These are phyloP conservation scores for Withania somnifera DNA, from an alignment of 305 asterid genomes.

Conservation along the genomic window DNA sequence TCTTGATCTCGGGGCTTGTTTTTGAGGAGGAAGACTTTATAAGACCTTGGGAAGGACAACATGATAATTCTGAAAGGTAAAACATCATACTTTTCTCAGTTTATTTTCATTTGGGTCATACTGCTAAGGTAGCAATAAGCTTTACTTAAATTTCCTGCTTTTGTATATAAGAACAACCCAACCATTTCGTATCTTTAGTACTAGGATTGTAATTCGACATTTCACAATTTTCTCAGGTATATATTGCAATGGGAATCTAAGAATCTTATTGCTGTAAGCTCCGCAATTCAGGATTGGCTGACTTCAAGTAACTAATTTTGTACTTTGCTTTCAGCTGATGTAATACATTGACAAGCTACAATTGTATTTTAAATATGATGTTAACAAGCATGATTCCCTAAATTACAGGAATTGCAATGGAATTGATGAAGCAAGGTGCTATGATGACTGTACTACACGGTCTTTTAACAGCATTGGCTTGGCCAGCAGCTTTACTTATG, in stretches of 20 bases:
- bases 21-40: slow-evolving; percentile 73
- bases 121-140: background rate
- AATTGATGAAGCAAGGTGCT: slow-evolving; percentile 88
- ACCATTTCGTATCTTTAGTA: background rate
- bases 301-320: slow-evolving; percentile 60
- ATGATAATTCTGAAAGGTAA: slow-evolving; percentile 74
- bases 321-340: slow-evolving; percentile 9
- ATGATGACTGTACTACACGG: slow-evolving; percentile 80
- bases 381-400: background rate
- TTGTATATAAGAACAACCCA: background rate
- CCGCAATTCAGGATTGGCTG: slow-evolving; percentile 97
- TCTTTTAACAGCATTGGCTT: slow-evolving; percentile 75
- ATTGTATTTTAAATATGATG: background rate
- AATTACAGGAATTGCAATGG: slow-evolving; percentile 52
- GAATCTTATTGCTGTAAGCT: slow-evolving; percentile 79
- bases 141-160: background rate
- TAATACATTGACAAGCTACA: background rate
- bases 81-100: background rate
- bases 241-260: slow-evolving; percentile 93
- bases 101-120: background rate
- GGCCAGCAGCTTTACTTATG: slow-evolving; percentile 73
- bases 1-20: slow-evolving; percentile 75
- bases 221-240: slow-evolving; percentile 43
- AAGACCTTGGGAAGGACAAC: slow-evolving; percentile 82
- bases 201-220: background rate